Base-by-base conservation (phyloP, 441 rosid species). In the Erysimum cheiri region DNA sequence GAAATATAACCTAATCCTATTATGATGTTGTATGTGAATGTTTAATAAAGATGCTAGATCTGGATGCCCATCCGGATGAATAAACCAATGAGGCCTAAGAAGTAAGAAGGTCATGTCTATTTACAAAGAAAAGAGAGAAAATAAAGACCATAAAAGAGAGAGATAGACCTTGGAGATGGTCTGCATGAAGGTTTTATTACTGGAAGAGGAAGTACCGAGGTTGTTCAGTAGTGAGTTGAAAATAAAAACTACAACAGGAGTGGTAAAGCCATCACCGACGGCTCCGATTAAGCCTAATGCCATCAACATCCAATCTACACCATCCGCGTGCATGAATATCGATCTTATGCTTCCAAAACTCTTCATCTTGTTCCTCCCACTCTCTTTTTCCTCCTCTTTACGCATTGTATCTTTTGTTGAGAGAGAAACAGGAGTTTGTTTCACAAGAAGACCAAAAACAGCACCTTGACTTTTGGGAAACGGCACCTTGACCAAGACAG, bases 231-330 rank as follows among this genome's bases (percentile, higher is more conserved):
- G 62, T 49, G 40, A 66, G 75, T 93, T 78, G 8, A 84, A 77
- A 9, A 90, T 60, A 39, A 80, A 72, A 80, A 87, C 52, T 19
- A 82, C 71, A 36, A 80, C 63, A 1, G 96, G 96, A 2, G 85
- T 76, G 6, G 76, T 66, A 60, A 85, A 78, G 3, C 98, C 98
- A 67, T 89, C 96, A 37, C 84, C 87, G 0, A 89, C 15, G 43
- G 93, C 83, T 32, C 96, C 98, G 41, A 89, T 69, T 73, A 84
- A 67, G 8, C 98, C 98, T 1, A 37, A 37, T 66, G 64, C 67
- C 96, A 92, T 89, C 72, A 89, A 69, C 63, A 80, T 50, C 85
- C 74, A 70, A 62, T 92, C 98, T 3, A 74, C 67, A 11, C 76
- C 71, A 40, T 92, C 94, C 9, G 96, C 91, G 12, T 37, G 41